Base-by-base conservation (phyloP, 2,329 filamentous ascomycete species). In the Scopulariopsis brevicaulis region DNA sequence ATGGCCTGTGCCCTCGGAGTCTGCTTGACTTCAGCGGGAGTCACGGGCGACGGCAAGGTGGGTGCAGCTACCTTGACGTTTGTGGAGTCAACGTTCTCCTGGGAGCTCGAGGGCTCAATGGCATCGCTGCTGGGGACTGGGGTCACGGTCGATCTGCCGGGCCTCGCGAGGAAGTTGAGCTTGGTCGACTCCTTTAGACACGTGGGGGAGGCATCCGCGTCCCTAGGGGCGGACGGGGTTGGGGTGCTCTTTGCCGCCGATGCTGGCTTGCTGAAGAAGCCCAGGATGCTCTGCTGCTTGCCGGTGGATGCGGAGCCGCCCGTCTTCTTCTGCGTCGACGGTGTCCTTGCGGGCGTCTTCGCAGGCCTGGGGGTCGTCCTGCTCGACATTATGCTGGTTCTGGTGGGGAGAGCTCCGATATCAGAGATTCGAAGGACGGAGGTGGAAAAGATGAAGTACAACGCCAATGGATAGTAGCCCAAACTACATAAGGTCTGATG, bases 81-180 rank as follows among this genome's bases (percentile, higher is more conserved):
- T 54, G 58, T 58, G 51, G 68, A 68, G 58, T 75, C 75, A 58
- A 82, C 76, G 61, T 87, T 85, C 64, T 87, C 83, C 62, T 89
- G 84, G 0, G 86, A 87, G 69, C 84, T 87, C 1, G 79, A 77
- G 24, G 84, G 84, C 57, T 86, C 83, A 28, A 83, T 69, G 40
- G 80, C 81, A 71, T 95, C 90, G 71, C 90, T 95, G 70, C 89
- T 96, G 5, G 90, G 87, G 6, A 87, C 81, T 4, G 90, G 90
- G 0, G 90, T 92, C 59, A 86, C 73, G 59, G 77, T 77, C 43
- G 72, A 72, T 55, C 78, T 78, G n/a, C 71, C 74, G 22, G 74
- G 73, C 65, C 79, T 66, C 55, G 61, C 56, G 62, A 64, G 66
- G 59, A 69, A 64, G 67, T 74, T 74, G 66, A 70, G 68, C 60